Evolutionary conservation across 257 asterid species (phyloP).

Genomic region (Petrea volubilis): DNA sequence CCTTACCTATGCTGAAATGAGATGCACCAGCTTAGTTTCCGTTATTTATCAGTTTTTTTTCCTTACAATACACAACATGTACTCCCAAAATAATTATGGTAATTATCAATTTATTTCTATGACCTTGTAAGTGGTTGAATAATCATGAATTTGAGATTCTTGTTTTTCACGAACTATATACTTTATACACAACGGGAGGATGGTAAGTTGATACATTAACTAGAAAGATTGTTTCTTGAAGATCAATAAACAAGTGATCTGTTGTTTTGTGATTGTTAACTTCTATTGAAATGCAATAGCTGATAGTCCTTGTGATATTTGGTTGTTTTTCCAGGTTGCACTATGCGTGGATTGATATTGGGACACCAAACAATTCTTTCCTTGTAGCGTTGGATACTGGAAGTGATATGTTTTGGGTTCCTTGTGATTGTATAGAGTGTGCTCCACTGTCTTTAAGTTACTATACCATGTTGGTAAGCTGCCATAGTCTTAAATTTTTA

Average conservation of each 20-base stretch:
- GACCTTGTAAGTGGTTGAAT: not conserved
- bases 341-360: constrained; percentile 79
- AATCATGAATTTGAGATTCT: not conserved
- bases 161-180: not conserved
- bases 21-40: not conserved
- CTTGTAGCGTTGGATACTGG: constrained; percentile 89
- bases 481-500: constrained; percentile 9
- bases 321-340: constrained; percentile 63
- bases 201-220: not conserved
- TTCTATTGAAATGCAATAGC: not conserved
- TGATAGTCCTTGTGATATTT: constrained; percentile 18
- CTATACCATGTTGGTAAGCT: constrained; percentile 68
- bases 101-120: not conserved
- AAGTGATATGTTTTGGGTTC: constrained; percentile 85
- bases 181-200: not conserved
- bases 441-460: constrained; percentile 71
- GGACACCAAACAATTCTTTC: constrained; percentile 75
- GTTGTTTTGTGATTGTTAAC: not conserved
- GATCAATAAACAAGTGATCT: too few species aligned
- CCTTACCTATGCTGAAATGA: not conserved
- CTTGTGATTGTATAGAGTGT: constrained; percentile 76
- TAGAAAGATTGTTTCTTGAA: not conserved
- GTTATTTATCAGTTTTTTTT: not conserved
- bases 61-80: not conserved
- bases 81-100: not conserved